Percentiles rank a stretch among this genome's conserved stretches.
Conservation (phyloP, 2,329 filamentous ascomycete genomes). For the Exophiala sp. region DNA sequence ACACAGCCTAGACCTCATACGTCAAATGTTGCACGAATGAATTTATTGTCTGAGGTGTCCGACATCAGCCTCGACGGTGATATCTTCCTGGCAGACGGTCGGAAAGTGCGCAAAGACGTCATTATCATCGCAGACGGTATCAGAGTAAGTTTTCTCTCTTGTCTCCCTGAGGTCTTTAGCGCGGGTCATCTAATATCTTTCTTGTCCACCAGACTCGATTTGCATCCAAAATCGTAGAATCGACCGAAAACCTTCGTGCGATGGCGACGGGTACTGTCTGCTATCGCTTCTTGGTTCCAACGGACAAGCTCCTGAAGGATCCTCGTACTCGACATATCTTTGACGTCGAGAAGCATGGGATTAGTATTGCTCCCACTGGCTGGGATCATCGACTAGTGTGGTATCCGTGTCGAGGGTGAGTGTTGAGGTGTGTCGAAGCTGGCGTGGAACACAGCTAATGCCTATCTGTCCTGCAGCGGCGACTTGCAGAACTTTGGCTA, state of each 20-base stretch:
- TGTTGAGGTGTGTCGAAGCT: background rate
- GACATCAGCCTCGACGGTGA: conserved; percentile 23
- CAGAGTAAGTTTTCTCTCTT: conserved; percentile 27
- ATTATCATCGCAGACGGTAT: conserved; percentile 41
- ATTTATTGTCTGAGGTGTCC: conserved; percentile 28
- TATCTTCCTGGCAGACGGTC: conserved; percentile 30
- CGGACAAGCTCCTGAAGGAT: conserved; percentile 31
- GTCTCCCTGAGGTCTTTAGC: conserved; percentile 29
- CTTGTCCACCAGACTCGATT: conserved; percentile 20
- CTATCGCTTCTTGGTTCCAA: conserved; percentile 37
- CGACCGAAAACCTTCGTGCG: conserved; percentile 10
- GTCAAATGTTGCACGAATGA: conserved; percentile 17
- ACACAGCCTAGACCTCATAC: conserved; percentile 17
- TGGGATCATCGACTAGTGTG: conserved; percentile 26
- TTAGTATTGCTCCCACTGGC: conserved; percentile 9
- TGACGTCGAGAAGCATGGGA: conserved; percentile 17
- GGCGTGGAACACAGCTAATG: background rate
- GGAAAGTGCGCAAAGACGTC: conserved; percentile 33
- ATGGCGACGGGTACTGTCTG: conserved; percentile 31
- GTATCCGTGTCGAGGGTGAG: conserved; percentile 28
- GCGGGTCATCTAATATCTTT: background rate
- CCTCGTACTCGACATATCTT: conserved; percentile 30
- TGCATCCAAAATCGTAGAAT: conserved; percentile 22
- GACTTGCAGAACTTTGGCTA: conserved; percentile 11
- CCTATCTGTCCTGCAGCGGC: background rate